Evolutionary conservation across 108 stramenopile genomes (phyloP).

Genomic region (Cylindrotheca fusiformis): DNA sequence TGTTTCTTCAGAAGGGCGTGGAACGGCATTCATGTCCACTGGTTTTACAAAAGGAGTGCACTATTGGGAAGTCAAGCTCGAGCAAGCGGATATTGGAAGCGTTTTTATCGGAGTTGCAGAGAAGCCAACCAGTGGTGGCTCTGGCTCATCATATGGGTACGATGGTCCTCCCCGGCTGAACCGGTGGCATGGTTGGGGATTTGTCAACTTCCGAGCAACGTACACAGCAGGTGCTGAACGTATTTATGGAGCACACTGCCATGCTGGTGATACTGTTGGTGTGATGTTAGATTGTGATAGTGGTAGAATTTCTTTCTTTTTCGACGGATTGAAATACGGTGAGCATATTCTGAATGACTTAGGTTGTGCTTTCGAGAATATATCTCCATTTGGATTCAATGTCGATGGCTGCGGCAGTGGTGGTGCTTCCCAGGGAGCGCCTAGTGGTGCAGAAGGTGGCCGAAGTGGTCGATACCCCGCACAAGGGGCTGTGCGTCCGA

Average conservation of each 20-base stretch:
- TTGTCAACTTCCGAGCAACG: conserved; percentile 92
- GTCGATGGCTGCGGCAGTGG: conserved; percentile 85
- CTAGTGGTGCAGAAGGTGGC: conserved; percentile 74
- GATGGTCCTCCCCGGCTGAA: conserved; percentile 63
- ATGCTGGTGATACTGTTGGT: conserved; percentile 90
- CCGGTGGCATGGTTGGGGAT: conserved; percentile 89
- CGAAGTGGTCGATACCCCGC: conserved; percentile 64
- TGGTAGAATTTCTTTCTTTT: conserved; percentile 90
- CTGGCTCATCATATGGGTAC: conserved; percentile 44
- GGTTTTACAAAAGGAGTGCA: conserved; percentile 92
- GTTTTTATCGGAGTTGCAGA: conserved; percentile 94
- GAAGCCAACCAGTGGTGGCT: conserved; percentile 65
- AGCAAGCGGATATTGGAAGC: conserved; percentile 88
- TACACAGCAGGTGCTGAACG: conserved; percentile 85
- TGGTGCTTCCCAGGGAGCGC: conserved; percentile 81
- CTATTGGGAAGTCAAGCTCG: conserved; percentile 95
- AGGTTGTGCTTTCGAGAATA: conserved; percentile 92
- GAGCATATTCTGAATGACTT: conserved; percentile 94
- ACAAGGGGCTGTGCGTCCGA: conserved; percentile 69
- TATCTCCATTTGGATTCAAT: conserved; percentile 86
- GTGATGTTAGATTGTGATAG: conserved; percentile 94
- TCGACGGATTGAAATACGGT: conserved; percentile 94
- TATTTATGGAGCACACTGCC: conserved; percentile 90
- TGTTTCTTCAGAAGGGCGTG: conserved; percentile 66
- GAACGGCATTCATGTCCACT: conserved; percentile 66